Evolutionary conservation across 371 early-diverging fungal genomes (phyloP).

Genomic region (Apophysomyces ossiformis): DNA sequence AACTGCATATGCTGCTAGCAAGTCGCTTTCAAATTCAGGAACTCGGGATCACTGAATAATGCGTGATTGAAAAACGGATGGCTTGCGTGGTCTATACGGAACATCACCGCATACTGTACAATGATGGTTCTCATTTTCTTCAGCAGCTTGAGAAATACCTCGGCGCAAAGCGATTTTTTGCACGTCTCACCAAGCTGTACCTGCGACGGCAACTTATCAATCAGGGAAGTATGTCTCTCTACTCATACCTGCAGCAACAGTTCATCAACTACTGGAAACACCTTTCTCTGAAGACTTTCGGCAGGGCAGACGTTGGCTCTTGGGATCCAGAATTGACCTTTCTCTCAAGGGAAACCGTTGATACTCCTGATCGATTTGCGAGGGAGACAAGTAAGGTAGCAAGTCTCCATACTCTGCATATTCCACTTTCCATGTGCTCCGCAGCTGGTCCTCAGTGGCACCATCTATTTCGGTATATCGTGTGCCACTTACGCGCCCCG

Average conservation of each 20-base stretch:
- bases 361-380: background rate
- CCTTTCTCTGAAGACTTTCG: background rate
- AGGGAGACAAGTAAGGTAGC: background rate
- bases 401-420: slow-evolving; percentile 5
- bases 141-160: too few species aligned
- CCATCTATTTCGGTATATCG: slow-evolving; percentile 6
- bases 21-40: background rate
- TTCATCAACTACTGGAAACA: background rate
- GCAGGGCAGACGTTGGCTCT: background rate
- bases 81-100: background rate
- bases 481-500: slow-evolving; percentile 5
- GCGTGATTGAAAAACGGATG: background rate
- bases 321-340: background rate
- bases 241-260: background rate
- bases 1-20: background rate
- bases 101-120: slow-evolving; percentile 6
- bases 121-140: background rate
- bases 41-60: slow-evolving; percentile 7
- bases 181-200: background rate
- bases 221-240: too few species aligned
- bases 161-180: background rate
- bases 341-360: background rate
- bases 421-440: background rate
- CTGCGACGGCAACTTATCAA: too few species aligned
- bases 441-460: slow-evolving; percentile 1